Evolutionary conservation across 768 basidiomycete species (phyloP), one percentile per base, ranked within the genome.

Genomic region (Ramaria rubella): DNA sequence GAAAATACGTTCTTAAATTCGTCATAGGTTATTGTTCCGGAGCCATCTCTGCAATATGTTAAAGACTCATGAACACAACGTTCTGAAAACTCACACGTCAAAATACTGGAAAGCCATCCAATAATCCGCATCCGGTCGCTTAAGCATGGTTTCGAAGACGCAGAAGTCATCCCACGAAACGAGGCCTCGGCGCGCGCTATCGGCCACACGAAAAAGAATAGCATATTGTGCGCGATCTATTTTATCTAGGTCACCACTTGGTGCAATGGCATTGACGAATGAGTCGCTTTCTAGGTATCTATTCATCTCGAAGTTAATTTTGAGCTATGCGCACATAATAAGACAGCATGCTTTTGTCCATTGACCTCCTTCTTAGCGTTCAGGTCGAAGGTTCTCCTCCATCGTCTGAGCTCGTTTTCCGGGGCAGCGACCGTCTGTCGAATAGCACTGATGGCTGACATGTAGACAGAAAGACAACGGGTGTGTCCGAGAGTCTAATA

Each of bases 61-160:
- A 34, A 27, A 14, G 43, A 36, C 31, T 33, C 21, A 51, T 36
- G 62, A 30, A 43, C 26, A 38, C 58, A 43, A 44, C 29, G 9
- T 4, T n/a, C 9, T n/a, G 29, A 27, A 5, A 15, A 79, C 89
- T 68, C 73, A 94, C 92, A 87, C 87, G 70, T 96, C 94, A 69
- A 95, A 96, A 68, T 90, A 94, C 68, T 90, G 86, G 76, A 95
- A 95, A 19, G 94, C 93, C 71, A 94, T 94, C 80, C 88, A 91
- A 70, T 95, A 94, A 69, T 97, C 94, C 29, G 95, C 95, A 70
- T 97, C 95, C 19, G 95, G 91, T 61, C 90, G 79, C 75, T 97
- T 93, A 64, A 95, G 73, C 60, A 90, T 74, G 17, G 93, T 94
- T 75, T 98, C 88, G 68, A 99, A 99, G 60, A 95, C 86, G 5